phyloP scores from a whole-genome alignment of 768 basidiomycete species.

The Coprinopsis strossmayeri region DNA sequence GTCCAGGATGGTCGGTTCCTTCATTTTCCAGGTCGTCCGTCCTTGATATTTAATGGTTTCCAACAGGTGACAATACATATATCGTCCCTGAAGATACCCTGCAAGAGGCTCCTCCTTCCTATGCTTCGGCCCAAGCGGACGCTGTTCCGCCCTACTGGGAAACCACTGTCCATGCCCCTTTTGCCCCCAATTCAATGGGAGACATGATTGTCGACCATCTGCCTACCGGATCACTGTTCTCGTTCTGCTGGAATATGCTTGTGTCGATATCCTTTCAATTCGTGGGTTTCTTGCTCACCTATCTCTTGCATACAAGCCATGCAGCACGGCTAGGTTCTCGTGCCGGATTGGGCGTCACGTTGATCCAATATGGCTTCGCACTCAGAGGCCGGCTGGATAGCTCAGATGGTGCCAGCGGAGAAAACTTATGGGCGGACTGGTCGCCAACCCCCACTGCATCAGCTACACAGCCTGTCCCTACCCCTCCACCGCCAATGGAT shows the following conservation, averaged over 20 bases:
- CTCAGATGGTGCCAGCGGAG: slow-evolving; percentile 24
- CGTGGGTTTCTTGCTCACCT: slow-evolving; percentile 88
- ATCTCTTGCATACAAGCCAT: slow-evolving; percentile 89
- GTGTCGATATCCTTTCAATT: slow-evolving; percentile 97
- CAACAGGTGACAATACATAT: slow-evolving; percentile 61
- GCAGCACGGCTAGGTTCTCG: slow-evolving; percentile 90
- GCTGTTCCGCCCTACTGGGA: slow-evolving; percentile 99
- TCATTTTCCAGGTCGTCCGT: slow-evolving; percentile 10
- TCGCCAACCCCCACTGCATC: slow-evolving; percentile 34
- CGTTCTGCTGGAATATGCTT: slow-evolving; percentile 88
- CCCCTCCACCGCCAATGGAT: slow-evolving; percentile 33
- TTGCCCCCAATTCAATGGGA: slow-evolving; percentile 52
- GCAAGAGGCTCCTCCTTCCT: slow-evolving; percentile 85
- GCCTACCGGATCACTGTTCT: slow-evolving; percentile 75
- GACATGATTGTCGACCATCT: slow-evolving; percentile 89
- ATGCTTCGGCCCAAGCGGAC: slow-evolving; percentile 87
- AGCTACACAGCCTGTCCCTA: no score
- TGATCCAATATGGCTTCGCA: slow-evolving; percentile 93
- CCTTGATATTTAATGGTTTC: neutral
- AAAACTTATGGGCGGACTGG: slow-evolving; percentile 24
- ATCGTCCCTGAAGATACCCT: slow-evolving; percentile 79
- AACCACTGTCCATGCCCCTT: slow-evolving; percentile 91
- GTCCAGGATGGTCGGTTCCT: slow-evolving; percentile 51
- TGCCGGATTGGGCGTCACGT: slow-evolving; percentile 91
- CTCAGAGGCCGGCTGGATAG: slow-evolving; percentile 51